A percentile compares a stretch with the other conserved stretches of the same genome.
These are phyloP conservation scores for Eucalyptus pauciflora DNA, from an alignment of 345 rosid species.

Conservation along the genomic window DNA sequence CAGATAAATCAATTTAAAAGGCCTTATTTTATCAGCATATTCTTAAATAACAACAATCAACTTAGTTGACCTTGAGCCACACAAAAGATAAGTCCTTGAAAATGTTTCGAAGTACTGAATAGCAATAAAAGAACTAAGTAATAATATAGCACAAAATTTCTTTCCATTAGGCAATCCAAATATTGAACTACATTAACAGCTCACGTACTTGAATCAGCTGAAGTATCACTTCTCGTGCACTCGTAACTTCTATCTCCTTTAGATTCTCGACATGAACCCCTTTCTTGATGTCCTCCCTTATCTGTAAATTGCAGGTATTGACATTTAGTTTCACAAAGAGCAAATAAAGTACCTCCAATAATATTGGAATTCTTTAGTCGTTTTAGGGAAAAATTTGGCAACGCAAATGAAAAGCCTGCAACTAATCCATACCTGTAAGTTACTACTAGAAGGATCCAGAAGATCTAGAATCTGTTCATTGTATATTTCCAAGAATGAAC, in stretches of 20 bases:
- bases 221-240: constrained; percentile 86
- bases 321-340: neutral
- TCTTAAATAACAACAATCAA: neutral
- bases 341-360: neutral
- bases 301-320: constrained; percentile 17
- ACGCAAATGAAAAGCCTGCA: neutral
- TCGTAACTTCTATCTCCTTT: constrained; percentile 82
- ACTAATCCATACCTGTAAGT: constrained; percentile 58
- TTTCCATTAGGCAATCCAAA: neutral
- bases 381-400: neutral
- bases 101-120: neutral
- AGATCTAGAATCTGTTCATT: constrained; percentile 97
- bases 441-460: constrained; percentile 73
- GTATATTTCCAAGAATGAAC: constrained; percentile 97
- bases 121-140: neutral
- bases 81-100: neutral
- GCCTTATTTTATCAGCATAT: neutral
- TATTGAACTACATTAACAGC: neutral
- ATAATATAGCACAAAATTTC: neutral
- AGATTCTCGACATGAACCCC: constrained; percentile 92
- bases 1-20: neutral
- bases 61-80: neutral
- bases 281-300: constrained; percentile 90
- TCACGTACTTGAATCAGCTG: constrained; percentile 67
- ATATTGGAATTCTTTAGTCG: neutral